These are phyloP conservation scores for Closterium sp. DNA, from an alignment of 139 green algal genomes.

Conservation along the genomic window DNA sequence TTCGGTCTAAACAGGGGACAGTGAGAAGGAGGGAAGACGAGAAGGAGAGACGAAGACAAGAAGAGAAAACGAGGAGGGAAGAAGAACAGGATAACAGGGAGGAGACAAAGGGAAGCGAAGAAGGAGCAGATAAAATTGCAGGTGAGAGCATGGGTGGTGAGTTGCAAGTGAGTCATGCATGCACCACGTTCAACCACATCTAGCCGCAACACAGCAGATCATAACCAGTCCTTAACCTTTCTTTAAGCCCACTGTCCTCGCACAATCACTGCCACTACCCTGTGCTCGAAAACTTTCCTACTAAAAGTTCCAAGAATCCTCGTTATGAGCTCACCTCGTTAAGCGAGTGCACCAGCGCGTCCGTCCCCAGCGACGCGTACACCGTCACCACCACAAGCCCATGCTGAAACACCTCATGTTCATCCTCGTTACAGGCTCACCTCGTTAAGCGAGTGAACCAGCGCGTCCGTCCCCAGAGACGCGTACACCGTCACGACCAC, in stretches of 20 bases:
- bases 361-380: conserved; percentile 53
- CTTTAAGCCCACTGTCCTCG: conserved; percentile 13
- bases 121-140: no score
- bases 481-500: conserved; percentile 51
- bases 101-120: no score
- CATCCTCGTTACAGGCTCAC: not conserved
- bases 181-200: no score
- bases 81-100: no score
- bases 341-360: conserved; percentile 45
- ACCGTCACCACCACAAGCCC: conserved; percentile 41
- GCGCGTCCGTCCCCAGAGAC: conserved; percentile 49
- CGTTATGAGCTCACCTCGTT: conserved; percentile 32
- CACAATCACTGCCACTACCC: conserved; percentile 24
- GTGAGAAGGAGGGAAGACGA: not conserved
- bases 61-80: no score
- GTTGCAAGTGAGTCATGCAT: no score
- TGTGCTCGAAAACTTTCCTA: conserved; percentile 18
- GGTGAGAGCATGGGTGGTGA: no score
- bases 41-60: not conserved
- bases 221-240: no score
- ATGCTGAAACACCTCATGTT: conserved; percentile 9
- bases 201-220: no score
- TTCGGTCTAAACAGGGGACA: conserved; percentile 19
- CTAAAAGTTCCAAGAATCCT: no score
- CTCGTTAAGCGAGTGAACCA: conserved; percentile 49